These are phyloP conservation scores for Solanum hybrid DNA, from an alignment of 305 asterid genomes.

Conservation along the genomic window DNA sequence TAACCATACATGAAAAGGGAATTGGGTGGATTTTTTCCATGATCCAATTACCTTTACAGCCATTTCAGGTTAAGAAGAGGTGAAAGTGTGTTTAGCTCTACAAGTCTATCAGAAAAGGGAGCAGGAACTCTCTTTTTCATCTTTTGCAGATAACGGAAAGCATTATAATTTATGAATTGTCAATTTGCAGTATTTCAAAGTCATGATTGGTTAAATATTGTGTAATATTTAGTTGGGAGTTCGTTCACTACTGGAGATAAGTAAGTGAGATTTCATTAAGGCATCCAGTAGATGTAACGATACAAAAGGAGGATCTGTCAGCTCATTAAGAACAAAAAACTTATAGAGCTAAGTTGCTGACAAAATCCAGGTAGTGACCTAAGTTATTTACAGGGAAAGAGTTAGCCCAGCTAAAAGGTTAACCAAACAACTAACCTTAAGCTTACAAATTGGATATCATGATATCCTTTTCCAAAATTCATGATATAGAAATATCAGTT, in stretches of 20 bases:
- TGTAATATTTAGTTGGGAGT: not conserved
- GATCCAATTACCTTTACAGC: not conserved
- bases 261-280: not conserved
- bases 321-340: not conserved
- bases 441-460: not conserved
- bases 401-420: not conserved
- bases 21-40: not conserved
- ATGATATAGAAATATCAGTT: not conserved
- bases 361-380: not conserved
- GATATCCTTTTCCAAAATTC: not conserved
- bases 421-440: not conserved
- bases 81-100: not conserved
- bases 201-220: not conserved
- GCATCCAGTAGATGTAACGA: not conserved
- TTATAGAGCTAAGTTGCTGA: not conserved
- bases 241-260: not conserved
- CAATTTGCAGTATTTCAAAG: not conserved
- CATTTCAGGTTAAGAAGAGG: not conserved
- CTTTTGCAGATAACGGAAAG: not conserved
- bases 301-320: not conserved
- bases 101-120: not conserved
- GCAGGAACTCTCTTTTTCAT: not conserved
- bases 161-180: not conserved
- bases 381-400: not conserved
- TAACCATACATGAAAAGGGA: not conserved